A percentile compares a stretch with the other conserved stretches of the same genome.
phyloP scores from a whole-genome alignment of 2,329 filamentous ascomycete species.

The Colletotrichum eremochloae region DNA sequence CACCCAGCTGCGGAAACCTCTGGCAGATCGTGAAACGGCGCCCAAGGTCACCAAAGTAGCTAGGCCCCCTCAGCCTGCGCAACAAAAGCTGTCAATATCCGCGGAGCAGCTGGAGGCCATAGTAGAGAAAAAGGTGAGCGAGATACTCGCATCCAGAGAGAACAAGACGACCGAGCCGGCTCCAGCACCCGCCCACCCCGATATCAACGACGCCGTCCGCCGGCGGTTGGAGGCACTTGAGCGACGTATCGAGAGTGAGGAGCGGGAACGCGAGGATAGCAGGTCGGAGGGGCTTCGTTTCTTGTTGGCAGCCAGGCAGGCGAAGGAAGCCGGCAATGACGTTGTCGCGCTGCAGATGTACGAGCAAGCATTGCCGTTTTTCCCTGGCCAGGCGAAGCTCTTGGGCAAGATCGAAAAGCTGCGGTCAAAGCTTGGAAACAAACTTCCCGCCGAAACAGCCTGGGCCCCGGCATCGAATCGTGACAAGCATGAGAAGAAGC shows the following conservation, averaged over 20 bases:
- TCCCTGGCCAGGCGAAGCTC: conserved; percentile 86
- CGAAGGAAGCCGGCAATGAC: conserved; percentile 86
- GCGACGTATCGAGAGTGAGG: conserved; percentile 79
- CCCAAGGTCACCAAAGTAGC: conserved; percentile 64
- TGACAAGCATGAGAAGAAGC: conserved; percentile 44
- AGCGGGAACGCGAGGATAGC: conserved; percentile 71
- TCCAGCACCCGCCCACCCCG: conserved; percentile 55
- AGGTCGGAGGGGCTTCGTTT: conserved; percentile 87
- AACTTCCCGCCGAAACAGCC: conserved; percentile 29
- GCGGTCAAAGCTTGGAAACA: conserved; percentile 62
- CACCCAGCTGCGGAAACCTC: conserved; percentile 58
- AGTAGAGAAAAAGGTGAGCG: conserved; percentile 91
- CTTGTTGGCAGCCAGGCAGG: conserved; percentile 91
- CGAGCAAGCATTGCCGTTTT: conserved; percentile 84
- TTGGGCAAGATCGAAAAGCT: conserved; percentile 77
- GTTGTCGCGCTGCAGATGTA: conserved; percentile 86
- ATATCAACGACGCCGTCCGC: conserved; percentile 83
- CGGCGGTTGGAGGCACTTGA: conserved; percentile 87
- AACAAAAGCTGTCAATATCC: conserved; percentile 65
- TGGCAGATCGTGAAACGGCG: conserved; percentile 55
- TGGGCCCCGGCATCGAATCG: conserved; percentile 9
- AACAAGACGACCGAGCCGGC: conserved; percentile 65
- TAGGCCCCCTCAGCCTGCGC: conserved; percentile 47
- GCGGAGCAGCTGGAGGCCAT: conserved; percentile 88
- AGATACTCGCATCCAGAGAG: conserved; percentile 85